These are phyloP conservation scores for Trametes punicea DNA, from an alignment of 768 basidiomycete species.

Conservation along the genomic window DNA sequence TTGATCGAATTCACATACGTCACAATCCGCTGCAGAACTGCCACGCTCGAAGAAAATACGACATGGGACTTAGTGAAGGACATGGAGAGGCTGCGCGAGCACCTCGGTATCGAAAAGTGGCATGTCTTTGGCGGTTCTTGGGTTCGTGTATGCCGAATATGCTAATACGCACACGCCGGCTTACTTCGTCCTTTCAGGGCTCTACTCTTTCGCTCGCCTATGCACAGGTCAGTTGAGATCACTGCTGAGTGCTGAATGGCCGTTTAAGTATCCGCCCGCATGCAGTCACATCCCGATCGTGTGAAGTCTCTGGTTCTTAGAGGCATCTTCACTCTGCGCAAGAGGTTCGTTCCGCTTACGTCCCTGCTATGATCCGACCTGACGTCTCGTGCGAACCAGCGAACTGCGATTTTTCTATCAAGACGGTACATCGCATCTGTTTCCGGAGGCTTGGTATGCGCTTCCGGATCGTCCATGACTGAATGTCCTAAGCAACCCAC, in stretches of 20 bases:
- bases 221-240: constrained; percentile 54
- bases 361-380: neutral
- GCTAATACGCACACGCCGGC: too few species aligned
- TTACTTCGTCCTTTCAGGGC: too few species aligned
- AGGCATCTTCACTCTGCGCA: constrained; percentile 86
- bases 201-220: constrained; percentile 86
- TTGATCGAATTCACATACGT: neutral
- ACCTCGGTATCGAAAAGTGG: constrained; percentile 81
- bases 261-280: too few species aligned
- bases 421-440: constrained; percentile 74
- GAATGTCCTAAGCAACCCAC: neutral
- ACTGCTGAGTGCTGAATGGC: too few species aligned
- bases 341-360: constrained; percentile 44
- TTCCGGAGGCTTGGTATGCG: constrained; percentile 82
- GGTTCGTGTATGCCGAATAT: too few species aligned
- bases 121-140: constrained; percentile 94
- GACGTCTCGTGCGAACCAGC: constrained; percentile 29
- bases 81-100: constrained; percentile 75
- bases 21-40: constrained; percentile 49
- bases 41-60: constrained; percentile 81
- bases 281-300: constrained; percentile 72
- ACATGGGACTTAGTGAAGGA: constrained; percentile 94
- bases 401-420: constrained; percentile 95
- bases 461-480: neutral
- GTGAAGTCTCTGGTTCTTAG: constrained; percentile 78